phyloP scores from a whole-genome alignment of 768 basidiomycete genomes.

The Auricularia cornea region DNA sequence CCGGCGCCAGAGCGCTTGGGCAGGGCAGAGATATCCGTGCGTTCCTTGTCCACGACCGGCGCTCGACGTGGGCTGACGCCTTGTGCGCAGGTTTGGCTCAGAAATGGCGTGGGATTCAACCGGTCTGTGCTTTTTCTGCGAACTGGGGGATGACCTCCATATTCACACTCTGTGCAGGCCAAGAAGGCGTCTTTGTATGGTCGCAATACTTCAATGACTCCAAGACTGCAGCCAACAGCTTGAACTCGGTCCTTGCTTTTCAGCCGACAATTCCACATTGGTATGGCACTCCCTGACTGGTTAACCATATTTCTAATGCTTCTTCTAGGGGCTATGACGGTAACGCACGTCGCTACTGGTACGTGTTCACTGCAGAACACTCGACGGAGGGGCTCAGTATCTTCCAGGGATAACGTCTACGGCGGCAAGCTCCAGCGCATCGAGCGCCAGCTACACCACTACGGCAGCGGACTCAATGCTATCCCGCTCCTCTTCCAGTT shows the following conservation, averaged over 20 bases:
- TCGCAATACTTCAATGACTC: conserved; percentile 45
- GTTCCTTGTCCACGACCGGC: too few species aligned
- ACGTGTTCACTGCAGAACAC: conserved; percentile 1
- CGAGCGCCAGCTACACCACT: conserved; percentile 52
- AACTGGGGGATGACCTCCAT: too few species aligned
- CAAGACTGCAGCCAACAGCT: conserved; percentile 39
- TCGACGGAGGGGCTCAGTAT: not conserved
- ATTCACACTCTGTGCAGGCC: not conserved
- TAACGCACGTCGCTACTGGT: conserved; percentile 51
- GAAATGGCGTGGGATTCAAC: conserved; percentile 52
- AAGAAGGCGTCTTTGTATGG: conserved; percentile 51
- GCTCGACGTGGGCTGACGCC: too few species aligned
- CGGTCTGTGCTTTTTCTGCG: conserved; percentile 20
- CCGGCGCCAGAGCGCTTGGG: conserved; percentile 36
- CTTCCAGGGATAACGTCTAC: conserved; percentile 45
- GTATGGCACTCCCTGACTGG: conserved; percentile 10
- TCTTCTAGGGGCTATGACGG: conserved; percentile 40
- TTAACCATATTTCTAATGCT: not conserved
- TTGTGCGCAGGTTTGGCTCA: conserved; percentile 45
- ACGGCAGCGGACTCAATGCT: conserved; percentile 48
- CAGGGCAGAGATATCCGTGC: conserved; percentile 43
- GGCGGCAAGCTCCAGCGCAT: conserved; percentile 46
- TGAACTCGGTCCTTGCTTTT: conserved; percentile 50
- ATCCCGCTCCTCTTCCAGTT: conserved; percentile 45
- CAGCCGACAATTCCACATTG: conserved; percentile 51